Conservation (phyloP, 139 green algal genomes). For the Chloropicon primus region DNA sequence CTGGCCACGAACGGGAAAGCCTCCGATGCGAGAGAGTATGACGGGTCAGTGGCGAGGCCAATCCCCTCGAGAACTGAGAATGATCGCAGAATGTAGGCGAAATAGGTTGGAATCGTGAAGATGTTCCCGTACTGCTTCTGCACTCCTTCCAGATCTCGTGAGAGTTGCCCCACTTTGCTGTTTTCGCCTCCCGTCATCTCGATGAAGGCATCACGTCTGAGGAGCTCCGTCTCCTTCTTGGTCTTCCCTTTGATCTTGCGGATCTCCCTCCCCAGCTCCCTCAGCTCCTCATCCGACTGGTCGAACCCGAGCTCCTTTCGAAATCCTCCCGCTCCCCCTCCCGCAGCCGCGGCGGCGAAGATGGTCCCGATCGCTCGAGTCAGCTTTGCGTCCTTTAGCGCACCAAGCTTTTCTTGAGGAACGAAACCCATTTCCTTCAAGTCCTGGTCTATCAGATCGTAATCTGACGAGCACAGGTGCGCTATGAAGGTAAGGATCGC, state of each 20-base stretch:
- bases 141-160: slow-evolving; percentile 13
- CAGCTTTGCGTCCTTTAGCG: slow-evolving; percentile 18
- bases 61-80: slow-evolving; percentile 93
- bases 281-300: slow-evolving; percentile 11
- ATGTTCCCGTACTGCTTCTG: slow-evolving; percentile 25
- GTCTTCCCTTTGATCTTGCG: neutral
- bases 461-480: slow-evolving; percentile 69
- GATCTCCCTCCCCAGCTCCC: slow-evolving; percentile 19
- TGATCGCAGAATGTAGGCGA: slow-evolving; percentile 79
- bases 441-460: slow-evolving; percentile 53
- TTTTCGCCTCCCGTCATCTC: slow-evolving; percentile 7
- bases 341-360: slow-evolving; percentile 17
- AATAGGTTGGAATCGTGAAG: slow-evolving; percentile 48
- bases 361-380: slow-evolving; percentile 8
- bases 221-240: slow-evolving; percentile 15
- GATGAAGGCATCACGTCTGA: slow-evolving; percentile 12
- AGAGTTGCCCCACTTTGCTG: slow-evolving; percentile 10
- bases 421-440: slow-evolving; percentile 80
- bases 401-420: slow-evolving; percentile 22
- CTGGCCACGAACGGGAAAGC: slow-evolving; percentile 86
- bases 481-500: slow-evolving; percentile 86
- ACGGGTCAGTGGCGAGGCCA: slow-evolving; percentile 29
- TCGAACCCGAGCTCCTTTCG: slow-evolving; percentile 13
- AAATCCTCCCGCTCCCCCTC: slow-evolving; percentile 18
- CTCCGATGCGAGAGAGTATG: slow-evolving; percentile 41